A percentile compares a stretch with the other conserved stretches of the same genome.
phyloP scores from a whole-genome alignment of 805 yeast genomes.

The Pichia heedii region DNA sequence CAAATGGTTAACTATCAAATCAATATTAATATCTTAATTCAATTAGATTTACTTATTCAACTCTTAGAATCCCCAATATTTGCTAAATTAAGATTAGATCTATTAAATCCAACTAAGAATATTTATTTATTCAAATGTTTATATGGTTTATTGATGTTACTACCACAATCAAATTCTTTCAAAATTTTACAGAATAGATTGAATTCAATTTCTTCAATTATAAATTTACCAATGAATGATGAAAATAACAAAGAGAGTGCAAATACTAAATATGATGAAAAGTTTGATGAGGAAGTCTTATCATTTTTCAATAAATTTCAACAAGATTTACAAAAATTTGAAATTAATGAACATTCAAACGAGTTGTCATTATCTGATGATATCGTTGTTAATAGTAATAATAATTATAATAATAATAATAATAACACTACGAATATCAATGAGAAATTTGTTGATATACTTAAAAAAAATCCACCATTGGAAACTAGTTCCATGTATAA shows the following conservation, averaged over 20 bases:
- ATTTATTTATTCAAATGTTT: constrained; percentile 80
- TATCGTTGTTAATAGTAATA: background rate
- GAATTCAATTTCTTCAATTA: constrained; percentile 42
- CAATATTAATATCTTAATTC: constrained; percentile 69
- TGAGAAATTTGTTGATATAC: constrained; percentile 7
- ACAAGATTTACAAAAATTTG: constrained; percentile 22
- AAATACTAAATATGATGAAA: constrained; percentile 14
- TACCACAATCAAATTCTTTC: constrained; percentile 91
- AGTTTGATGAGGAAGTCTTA: constrained; percentile 22
- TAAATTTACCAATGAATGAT: constrained; percentile 19
- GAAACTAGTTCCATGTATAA: constrained; percentile 10
- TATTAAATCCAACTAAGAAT: constrained; percentile 77
- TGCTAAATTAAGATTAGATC: constrained; percentile 73
- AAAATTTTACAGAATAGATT: constrained; percentile 72
- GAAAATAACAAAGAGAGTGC: constrained; percentile 14
- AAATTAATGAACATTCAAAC: constrained; percentile 7
- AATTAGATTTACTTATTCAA: constrained; percentile 83
- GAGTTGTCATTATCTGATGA: no score
- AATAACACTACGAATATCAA: background rate
- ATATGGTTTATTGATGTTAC: constrained; percentile 84
- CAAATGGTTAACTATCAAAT: constrained; percentile 77
- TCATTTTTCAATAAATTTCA: constrained; percentile 44
- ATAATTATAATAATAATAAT: background rate
- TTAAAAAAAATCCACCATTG: constrained; percentile 10
- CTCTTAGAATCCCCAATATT: constrained; percentile 88